These are phyloP conservation scores for Boehmeria nivea DNA, from an alignment of 306 rosid species.

Conservation along the genomic window DNA sequence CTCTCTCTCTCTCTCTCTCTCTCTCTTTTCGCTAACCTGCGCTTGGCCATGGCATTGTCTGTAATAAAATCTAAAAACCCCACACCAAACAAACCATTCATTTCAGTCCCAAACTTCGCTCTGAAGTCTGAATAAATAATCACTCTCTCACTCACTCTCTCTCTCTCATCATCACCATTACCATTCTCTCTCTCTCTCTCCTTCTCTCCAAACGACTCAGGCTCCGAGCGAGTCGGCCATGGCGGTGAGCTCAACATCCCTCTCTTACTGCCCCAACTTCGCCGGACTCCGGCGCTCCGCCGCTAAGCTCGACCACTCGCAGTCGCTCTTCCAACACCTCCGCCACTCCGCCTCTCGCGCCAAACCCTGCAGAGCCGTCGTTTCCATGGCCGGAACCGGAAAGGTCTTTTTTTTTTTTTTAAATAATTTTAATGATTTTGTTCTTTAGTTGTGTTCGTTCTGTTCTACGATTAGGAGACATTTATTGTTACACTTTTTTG, in stretches of 20 bases:
- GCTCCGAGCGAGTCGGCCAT: slow-evolving; percentile 20
- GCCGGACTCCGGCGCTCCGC: slow-evolving; percentile 59
- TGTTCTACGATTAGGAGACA: too few relatives aligned
- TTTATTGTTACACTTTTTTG: too few relatives aligned
- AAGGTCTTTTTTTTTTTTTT: slow-evolving; percentile 39
- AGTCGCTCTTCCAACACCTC: slow-evolving; percentile 43
- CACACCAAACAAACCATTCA: too few relatives aligned
- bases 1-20: too few relatives aligned
- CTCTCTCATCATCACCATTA: background rate
- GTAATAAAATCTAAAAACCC: too few relatives aligned
- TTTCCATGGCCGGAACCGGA: slow-evolving; percentile 91
- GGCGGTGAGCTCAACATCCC: slow-evolving; percentile 67
- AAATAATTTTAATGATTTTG: too few relatives aligned
- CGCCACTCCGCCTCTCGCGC: slow-evolving; percentile 48
- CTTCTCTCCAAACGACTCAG: background rate
- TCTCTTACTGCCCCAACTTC: slow-evolving; percentile 26
- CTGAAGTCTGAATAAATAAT: too few relatives aligned
- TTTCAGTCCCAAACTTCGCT: too few relatives aligned
- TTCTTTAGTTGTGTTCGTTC: too few relatives aligned
- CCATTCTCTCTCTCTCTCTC: slow-evolving; percentile 1
- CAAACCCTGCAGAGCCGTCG: slow-evolving; percentile 56
- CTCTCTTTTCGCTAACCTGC: too few relatives aligned
- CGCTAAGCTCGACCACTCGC: slow-evolving; percentile 43
- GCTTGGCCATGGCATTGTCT: too few relatives aligned
- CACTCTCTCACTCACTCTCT: background rate